A percentile compares a stretch with the other conserved stretches of the same genome.
Evolutionary conservation across 768 basidiomycete species (phyloP).

Genomic region (Dictyophora rubrovolvata): DNA sequence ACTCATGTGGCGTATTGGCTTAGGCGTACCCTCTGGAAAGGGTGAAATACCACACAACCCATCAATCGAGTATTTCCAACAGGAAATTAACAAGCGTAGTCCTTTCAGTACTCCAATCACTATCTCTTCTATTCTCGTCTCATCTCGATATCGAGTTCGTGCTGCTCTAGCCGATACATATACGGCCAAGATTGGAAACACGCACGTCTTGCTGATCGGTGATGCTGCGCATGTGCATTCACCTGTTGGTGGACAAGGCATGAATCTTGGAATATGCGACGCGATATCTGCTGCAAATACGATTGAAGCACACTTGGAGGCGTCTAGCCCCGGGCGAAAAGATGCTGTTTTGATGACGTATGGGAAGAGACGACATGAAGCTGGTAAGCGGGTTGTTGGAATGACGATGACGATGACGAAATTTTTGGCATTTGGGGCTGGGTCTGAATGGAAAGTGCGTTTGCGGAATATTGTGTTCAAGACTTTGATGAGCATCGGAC

Average conservation of each 20-base stretch:
- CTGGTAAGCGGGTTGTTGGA: constrained; percentile 32
- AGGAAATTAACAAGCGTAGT: constrained; percentile 24
- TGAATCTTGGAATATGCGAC: constrained; percentile 48
- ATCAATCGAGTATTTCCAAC: constrained; percentile 33
- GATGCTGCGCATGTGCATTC: constrained; percentile 27
- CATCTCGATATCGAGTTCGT: neutral
- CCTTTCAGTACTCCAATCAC: neutral
- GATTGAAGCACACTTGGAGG: constrained; percentile 27
- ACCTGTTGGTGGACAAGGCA: constrained; percentile 23
- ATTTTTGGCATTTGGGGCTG: constrained; percentile 15
- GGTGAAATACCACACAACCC: constrained; percentile 30
- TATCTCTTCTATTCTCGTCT: neutral
- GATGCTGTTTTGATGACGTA: constrained; percentile 23
- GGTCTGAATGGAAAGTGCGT: constrained; percentile 17
- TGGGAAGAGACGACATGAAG: constrained; percentile 25
- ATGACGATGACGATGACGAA: constrained; percentile 28
- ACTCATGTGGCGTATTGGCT: constrained; percentile 30
- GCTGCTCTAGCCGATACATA: neutral
- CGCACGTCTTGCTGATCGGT: neutral
- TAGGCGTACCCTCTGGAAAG: constrained; percentile 25
- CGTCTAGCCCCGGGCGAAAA: neutral
- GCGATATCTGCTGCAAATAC: constrained; percentile 36
- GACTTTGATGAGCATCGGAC: neutral
- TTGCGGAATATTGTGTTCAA: constrained; percentile 20
- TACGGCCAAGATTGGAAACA: neutral